phyloP scores from a whole-genome alignment of 179 eudicot species.

The Spergularia azorica region DNA sequence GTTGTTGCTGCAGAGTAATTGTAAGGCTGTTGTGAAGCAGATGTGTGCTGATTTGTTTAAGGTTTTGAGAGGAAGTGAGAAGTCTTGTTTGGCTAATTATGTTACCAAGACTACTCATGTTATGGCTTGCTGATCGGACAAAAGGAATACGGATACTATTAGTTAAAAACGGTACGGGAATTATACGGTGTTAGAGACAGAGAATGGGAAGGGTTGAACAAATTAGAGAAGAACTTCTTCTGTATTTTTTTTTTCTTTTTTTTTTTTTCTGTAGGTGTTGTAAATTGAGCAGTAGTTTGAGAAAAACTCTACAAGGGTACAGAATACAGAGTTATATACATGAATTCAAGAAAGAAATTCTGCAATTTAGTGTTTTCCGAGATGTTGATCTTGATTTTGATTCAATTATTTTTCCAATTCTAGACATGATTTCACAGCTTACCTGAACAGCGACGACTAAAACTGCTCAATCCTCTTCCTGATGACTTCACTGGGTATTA shows the following conservation, averaged over 20 bases:
- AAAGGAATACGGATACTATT: not conserved
- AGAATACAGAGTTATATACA: too few relatives aligned
- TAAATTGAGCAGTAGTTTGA: not conserved
- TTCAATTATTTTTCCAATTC: too few relatives aligned
- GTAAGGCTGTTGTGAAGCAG: slow-evolving; percentile 55
- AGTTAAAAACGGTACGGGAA: too few relatives aligned
- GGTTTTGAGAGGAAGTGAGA: slow-evolving; percentile 52
- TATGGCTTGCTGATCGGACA: slow-evolving; percentile 47
- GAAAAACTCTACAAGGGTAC: too few relatives aligned
- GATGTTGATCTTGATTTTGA: too few relatives aligned
- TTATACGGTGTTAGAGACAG: too few relatives aligned
- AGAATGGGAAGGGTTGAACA: not conserved
- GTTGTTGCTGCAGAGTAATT: slow-evolving; percentile 71
- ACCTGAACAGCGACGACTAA: not conserved
- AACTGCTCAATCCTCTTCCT: not conserved
- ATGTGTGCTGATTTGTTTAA: slow-evolving; percentile 73
- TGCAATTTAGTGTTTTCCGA: too few relatives aligned
- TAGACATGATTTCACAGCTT: too few relatives aligned
- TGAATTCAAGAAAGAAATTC: too few relatives aligned
- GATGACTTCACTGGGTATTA: not conserved
- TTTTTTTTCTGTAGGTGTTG: not conserved
- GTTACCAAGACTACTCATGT: slow-evolving; percentile 78
- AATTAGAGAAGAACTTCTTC: not conserved
- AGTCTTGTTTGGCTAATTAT: slow-evolving; percentile 52
- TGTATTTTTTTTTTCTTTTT: too few relatives aligned